Evolutionary conservation across 2,329 filamentous ascomycete species (phyloP).

Genomic region (Talaromyces sp.): DNA sequence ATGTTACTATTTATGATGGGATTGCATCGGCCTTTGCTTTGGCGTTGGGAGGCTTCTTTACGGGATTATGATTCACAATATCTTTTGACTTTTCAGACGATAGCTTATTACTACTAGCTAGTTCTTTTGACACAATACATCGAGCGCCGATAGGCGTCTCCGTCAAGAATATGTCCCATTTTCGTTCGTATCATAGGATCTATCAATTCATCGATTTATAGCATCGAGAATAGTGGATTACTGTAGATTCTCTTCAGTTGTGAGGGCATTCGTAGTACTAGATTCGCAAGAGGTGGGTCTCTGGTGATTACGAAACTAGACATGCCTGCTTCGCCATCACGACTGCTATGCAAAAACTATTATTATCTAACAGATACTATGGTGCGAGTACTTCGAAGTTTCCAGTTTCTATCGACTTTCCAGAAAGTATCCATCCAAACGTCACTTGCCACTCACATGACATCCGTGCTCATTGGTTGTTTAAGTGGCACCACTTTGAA

Average conservation of each 20-base stretch:
- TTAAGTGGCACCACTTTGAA: not conserved
- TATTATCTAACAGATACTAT: too few species aligned
- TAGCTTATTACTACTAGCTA: not conserved
- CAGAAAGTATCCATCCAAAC: not conserved
- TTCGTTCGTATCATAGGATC: slow-evolving; percentile 3
- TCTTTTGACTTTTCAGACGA: not conserved
- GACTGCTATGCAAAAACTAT: too few species aligned
- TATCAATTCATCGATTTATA: too few species aligned
- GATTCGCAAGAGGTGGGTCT: too few species aligned
- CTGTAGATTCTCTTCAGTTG: too few species aligned
- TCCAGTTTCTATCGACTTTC: not conserved
- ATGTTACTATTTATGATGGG: slow-evolving; percentile 15
- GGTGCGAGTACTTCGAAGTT: too few species aligned
- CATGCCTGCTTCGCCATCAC: too few species aligned
- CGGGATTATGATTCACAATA: slow-evolving; percentile 10
- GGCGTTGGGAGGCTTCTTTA: slow-evolving; percentile 33
- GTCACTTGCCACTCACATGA: slow-evolving; percentile 14
- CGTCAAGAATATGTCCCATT: not conserved
- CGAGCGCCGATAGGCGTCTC: slow-evolving; percentile 24
- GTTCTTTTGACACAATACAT: slow-evolving; percentile 18
- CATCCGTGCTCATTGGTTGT: not conserved
- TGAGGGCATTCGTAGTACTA: too few species aligned
- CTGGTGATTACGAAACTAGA: too few species aligned
- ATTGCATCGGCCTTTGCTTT: slow-evolving; percentile 27
- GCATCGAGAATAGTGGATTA: too few species aligned